phyloP scores from a whole-genome alignment of 2,329 filamentous ascomycete genomes.

The Xylariales sp. region DNA sequence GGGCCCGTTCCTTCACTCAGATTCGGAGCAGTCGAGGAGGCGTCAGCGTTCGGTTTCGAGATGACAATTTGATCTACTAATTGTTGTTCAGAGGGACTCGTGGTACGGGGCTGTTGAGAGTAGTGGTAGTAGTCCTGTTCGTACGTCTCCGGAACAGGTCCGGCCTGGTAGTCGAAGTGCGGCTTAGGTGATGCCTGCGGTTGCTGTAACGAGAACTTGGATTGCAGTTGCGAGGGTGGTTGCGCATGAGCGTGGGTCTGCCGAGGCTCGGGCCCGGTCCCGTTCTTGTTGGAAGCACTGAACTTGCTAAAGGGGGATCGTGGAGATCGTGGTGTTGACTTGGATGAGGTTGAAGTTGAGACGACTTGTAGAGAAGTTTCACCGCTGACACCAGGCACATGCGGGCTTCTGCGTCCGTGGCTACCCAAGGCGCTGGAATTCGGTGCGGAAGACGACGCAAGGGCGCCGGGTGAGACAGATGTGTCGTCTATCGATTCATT shows the following conservation, averaged over 20 bases:
- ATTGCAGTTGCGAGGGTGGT: slow-evolving; percentile 6
- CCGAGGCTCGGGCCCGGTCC: slow-evolving; percentile 18
- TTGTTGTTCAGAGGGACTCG: slow-evolving; percentile 2
- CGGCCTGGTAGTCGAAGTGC: slow-evolving; percentile 11
- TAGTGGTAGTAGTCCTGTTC: slow-evolving; percentile 10
- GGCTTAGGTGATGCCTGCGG: slow-evolving; percentile 5
- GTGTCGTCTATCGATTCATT: slow-evolving; percentile 5
- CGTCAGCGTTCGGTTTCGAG: too few relatives aligned
- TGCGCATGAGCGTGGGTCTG: slow-evolving; percentile 3
- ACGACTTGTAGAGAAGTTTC: slow-evolving; percentile 20
- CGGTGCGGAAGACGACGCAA: slow-evolving; percentile 4
- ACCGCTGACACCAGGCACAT: slow-evolving; percentile 5
- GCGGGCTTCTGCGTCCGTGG: not conserved
- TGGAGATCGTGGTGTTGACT: slow-evolving; percentile 26
- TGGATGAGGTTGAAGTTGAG: slow-evolving; percentile 21
- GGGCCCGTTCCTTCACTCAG: slow-evolving; percentile 5
- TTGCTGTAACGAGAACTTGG: slow-evolving; percentile 6
- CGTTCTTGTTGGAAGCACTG: slow-evolving; percentile 21
- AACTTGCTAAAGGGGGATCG: slow-evolving; percentile 28
- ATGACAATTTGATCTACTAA: slow-evolving; percentile 5
- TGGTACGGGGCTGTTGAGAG: slow-evolving; percentile 3
- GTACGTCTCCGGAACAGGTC: slow-evolving; percentile 7
- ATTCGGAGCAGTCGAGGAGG: not conserved
- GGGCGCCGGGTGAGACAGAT: slow-evolving; percentile 14
- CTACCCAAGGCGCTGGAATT: slow-evolving; percentile 2